A percentile compares a stretch with the other conserved stretches of the same genome.
Evolutionary conservation across 23 red algal species (phyloP).

Genomic region (Cyanidioschyzon merolae): DNA sequence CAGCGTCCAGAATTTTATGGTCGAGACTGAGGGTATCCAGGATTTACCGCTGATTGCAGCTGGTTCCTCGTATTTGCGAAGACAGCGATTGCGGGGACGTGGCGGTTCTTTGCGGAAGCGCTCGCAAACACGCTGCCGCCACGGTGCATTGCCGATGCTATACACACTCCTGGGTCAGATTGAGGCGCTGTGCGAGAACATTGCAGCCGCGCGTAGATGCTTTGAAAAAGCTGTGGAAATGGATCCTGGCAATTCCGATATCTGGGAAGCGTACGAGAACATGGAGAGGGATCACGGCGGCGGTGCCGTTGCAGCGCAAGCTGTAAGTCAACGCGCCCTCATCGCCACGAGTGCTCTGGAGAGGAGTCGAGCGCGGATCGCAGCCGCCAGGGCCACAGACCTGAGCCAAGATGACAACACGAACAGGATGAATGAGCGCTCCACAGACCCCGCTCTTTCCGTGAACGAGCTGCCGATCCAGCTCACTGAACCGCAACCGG

Average conservation of each 20-base stretch:
- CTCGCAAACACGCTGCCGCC: background rate
- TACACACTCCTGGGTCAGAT: conserved; percentile 32
- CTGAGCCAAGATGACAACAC: background rate
- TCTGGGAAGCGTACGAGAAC: conserved; percentile 16
- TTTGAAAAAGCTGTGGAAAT: conserved; percentile 49
- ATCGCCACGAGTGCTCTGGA: background rate
- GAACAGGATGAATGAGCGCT: background rate
- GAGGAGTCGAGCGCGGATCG: background rate
- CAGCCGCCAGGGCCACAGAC: background rate
- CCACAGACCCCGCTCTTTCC: background rate
- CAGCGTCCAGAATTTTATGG: background rate
- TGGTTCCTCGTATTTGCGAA: background rate
- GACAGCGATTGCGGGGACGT: background rate
- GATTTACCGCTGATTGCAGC: background rate
- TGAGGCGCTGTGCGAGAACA: conserved; percentile 33
- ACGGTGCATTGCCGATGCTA: background rate
- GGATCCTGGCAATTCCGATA: background rate
- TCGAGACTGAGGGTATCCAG: background rate
- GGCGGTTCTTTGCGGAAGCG: background rate
- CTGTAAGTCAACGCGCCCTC: background rate
- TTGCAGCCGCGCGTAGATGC: conserved; percentile 34
- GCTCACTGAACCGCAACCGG: background rate
- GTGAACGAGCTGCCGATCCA: background rate
- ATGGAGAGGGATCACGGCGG: background rate
- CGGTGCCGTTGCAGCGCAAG: background rate